Evolutionary conservation across 345 rosid species (phyloP), one percentile per base, ranked within the genome.

Genomic region (Bretschneidera sinensis): DNA sequence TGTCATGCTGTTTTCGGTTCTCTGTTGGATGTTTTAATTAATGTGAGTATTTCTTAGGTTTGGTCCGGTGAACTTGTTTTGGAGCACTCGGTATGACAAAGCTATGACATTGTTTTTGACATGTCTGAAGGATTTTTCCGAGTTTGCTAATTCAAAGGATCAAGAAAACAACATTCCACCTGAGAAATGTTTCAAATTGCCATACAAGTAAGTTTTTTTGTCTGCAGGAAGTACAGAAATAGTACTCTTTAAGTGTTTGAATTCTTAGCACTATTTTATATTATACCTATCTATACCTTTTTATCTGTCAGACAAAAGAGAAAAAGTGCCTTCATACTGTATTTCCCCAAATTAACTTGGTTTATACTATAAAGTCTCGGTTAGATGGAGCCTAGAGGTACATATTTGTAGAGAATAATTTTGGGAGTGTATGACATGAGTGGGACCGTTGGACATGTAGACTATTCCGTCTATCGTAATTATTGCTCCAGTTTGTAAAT

Each of bases 41-140:
- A 47, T 56, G 28, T 55, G 24, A 55, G 23, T 63, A 20, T 49
- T 66, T 66, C 57, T 63, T 72, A 94, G 99, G 77, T 94, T 86
- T 76, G 97, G 99, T 59, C 97, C 96, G 0, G 99, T 90, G 71
- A 92, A 92, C 70, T 76, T 89, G 81, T 89, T 92, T 66, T 92
- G 98, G 97, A 89, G 97, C 73, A 90, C 97, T 51, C 84, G 95
- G 19, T 90, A 88, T 61, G 97, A 94, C 80, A 87, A 79, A 75
- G 99, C 99, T 66, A 94, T 94, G 97, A 83, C 92, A 55, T 57
- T 90, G 77, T 94, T 77, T 81, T 62, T 94, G 72, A 78, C 83
- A 52, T 90, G 99, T 81, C 96, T 94, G 31, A 90, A 88, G 83
- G 97, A 94, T 73, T 94, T 94, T 59, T 86, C 97, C 10, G 96